Percentiles rank a stretch among this genome's conserved stretches.
Conservation (phyloP, 306 rosid genomes). For the Hylodesmum podocarpum region DNA sequence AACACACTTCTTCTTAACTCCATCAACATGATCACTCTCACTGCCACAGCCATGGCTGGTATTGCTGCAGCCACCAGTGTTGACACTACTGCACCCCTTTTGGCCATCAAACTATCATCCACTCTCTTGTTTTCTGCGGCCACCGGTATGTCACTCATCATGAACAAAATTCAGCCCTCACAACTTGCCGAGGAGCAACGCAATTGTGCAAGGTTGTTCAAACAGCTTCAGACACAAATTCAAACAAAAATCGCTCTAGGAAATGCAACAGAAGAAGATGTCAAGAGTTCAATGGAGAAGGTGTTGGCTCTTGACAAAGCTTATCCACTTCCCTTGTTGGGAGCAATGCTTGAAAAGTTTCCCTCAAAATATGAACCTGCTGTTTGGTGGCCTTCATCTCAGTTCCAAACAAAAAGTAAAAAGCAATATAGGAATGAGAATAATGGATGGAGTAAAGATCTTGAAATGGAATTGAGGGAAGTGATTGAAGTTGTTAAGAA, state of each 20-base stretch:
- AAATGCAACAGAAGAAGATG: constrained; percentile 36
- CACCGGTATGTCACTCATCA: constrained; percentile 45
- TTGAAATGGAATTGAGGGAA: constrained; percentile 47
- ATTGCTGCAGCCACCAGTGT: constrained; percentile 32
- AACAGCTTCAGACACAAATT: constrained; percentile 44
- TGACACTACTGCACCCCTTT: constrained; percentile 9
- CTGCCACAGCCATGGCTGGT: constrained; percentile 53
- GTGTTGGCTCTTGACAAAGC: constrained; percentile 19
- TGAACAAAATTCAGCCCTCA: constrained; percentile 68
- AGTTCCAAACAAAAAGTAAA: neutral
- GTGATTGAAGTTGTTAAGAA: constrained; percentile 41
- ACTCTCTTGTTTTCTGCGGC: constrained; percentile 56
- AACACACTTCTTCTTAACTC: constrained; percentile 57
- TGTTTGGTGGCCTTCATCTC: constrained; percentile 61
- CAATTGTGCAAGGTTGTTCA: constrained; percentile 51
- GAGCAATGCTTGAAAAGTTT: constrained; percentile 63
- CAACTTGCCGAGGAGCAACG: constrained; percentile 73
- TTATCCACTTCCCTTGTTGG: constrained; percentile 29
- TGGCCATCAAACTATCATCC: constrained; percentile 47
- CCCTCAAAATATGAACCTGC: constrained; percentile 53
- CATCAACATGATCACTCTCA: constrained; percentile 62
- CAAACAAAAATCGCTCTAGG: constrained; percentile 34
- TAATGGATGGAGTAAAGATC: constrained; percentile 49
- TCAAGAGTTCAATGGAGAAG: constrained; percentile 41
- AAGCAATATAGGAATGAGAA: neutral